Percentiles rank a stretch among this genome's conserved stretches.
These are phyloP conservation scores for Alternaria panax DNA, from an alignment of 2,329 filamentous ascomycete genomes.

Conservation along the genomic window DNA sequence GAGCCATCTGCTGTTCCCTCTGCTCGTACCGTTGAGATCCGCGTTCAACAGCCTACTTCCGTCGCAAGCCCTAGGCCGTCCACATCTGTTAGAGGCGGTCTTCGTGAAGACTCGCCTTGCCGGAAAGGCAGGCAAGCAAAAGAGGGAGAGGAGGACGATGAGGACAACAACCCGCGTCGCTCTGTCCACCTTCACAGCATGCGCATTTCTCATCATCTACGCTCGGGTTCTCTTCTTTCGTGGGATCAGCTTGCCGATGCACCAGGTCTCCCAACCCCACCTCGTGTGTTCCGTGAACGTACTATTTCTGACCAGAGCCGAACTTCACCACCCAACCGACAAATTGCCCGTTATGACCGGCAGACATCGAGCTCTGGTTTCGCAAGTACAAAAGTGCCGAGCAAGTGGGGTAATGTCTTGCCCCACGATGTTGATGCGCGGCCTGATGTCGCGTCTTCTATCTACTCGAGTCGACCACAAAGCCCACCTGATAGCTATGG, in stretches of 20 bases:
- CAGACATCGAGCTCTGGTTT: conserved; percentile 50
- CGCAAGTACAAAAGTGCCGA: conserved; percentile 45
- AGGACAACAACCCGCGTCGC: conserved; percentile 28
- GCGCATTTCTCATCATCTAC: conserved; percentile 56
- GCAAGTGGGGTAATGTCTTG: conserved; percentile 49
- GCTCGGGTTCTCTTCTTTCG: conserved; percentile 51
- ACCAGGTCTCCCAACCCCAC: conserved; percentile 26
- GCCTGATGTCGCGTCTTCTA: conserved; percentile 45
- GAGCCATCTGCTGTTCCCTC: neutral
- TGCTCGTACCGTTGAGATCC: conserved; percentile 23
- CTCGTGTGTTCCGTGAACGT: conserved; percentile 22
- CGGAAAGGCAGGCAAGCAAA: neutral
- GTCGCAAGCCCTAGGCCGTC: conserved; percentile 25
- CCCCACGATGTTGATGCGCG: conserved; percentile 17
- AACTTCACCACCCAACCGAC: conserved; percentile 14
- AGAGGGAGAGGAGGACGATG: conserved; percentile 5
- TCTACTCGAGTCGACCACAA: conserved; percentile 51
- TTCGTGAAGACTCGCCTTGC: conserved; percentile 16
- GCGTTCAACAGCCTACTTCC: conserved; percentile 30
- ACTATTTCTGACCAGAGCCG: conserved; percentile 32
- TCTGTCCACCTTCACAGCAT: conserved; percentile 55
- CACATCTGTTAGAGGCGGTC: conserved; percentile 15
- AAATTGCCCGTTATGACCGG: conserved; percentile 32
- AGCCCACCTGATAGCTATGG: conserved; percentile 45
- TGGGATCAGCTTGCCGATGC: conserved; percentile 43